Percentiles rank a stretch among this genome's conserved stretches.
phyloP scores from a whole-genome alignment of 2,329 filamentous ascomycete genomes.

The Penicillium sp. region DNA sequence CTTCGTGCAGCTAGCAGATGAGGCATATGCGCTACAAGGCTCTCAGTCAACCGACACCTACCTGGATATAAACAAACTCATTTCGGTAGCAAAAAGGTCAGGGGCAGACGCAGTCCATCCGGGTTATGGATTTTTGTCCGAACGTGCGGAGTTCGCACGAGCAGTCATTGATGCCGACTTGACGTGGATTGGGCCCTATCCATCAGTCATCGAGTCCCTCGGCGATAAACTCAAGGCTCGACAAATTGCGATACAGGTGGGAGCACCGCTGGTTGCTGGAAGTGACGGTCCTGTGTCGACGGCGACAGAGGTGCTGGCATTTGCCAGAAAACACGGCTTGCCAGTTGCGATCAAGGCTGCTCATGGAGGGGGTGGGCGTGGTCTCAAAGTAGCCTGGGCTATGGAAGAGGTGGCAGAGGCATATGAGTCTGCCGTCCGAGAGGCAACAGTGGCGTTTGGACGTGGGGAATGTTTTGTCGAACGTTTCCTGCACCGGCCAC shows the following conservation, averaged over 20 bases:
- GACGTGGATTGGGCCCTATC: slow-evolving; percentile 62
- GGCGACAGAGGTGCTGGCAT: slow-evolving; percentile 54
- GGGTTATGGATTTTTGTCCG: slow-evolving; percentile 69
- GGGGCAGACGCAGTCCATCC: slow-evolving; percentile 65
- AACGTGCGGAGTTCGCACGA: slow-evolving; percentile 65
- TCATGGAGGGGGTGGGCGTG: slow-evolving; percentile 16
- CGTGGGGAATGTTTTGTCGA: slow-evolving; percentile 8
- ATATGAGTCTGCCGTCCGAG: neutral
- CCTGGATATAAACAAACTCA: too few species aligned
- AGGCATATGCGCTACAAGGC: too few species aligned
- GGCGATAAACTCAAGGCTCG: slow-evolving; percentile 64
- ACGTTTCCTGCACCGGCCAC: slow-evolving; percentile 4
- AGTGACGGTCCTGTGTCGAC: too few species aligned
- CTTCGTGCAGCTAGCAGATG: too few species aligned
- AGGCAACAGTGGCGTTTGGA: neutral
- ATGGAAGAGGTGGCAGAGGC: neutral
- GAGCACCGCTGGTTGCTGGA: slow-evolving; percentile 61
- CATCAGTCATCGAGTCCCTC: slow-evolving; percentile 58
- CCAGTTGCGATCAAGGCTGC: slow-evolving; percentile 9
- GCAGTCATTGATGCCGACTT: slow-evolving; percentile 59
- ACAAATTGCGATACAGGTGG: slow-evolving; percentile 56
- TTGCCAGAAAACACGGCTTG: slow-evolving; percentile 24
- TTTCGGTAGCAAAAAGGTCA: slow-evolving; percentile 41
- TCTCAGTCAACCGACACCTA: too few species aligned
- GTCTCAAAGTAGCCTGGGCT: slow-evolving; percentile 4